Evolutionary conservation across 1,284 basidiomycete genomes (phyloP).

Genomic region (Heterobasidion parviporum): DNA sequence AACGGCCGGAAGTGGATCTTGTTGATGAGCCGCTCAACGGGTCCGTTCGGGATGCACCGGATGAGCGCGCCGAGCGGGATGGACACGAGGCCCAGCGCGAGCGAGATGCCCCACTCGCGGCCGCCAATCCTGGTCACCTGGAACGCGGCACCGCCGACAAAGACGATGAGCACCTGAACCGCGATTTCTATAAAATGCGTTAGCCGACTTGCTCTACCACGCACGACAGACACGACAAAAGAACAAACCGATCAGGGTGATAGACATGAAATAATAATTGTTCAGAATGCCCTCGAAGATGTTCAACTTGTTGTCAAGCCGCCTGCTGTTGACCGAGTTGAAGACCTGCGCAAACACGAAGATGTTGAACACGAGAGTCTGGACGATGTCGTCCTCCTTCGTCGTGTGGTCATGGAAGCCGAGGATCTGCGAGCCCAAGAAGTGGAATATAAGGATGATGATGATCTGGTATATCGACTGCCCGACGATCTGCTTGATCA

Average conservation of each 20-base stretch:
- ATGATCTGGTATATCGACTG: constrained; percentile 87
- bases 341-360: constrained; percentile 97
- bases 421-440: constrained; percentile 71
- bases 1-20: constrained; percentile 60
- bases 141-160: constrained; percentile 89
- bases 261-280: constrained; percentile 85
- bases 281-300: constrained; percentile 78
- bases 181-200: constrained; percentile 56
- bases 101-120: constrained; percentile 89
- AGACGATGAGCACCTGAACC: constrained; percentile 85
- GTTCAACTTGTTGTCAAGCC: constrained; percentile 82
- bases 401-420: constrained; percentile 34
- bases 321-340: constrained; percentile 89
- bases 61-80: constrained; percentile 84
- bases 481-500: constrained; percentile 91
- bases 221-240: not conserved
- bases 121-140: constrained; percentile 76
- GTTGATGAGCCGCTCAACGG: constrained; percentile 71
- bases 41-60: constrained; percentile 75
- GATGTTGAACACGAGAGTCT: constrained; percentile 91
- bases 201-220: constrained; percentile 7
- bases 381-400: constrained; percentile 46
- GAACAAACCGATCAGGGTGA: constrained; percentile 72
- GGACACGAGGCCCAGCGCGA: constrained; percentile 81
- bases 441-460: constrained; percentile 87